Evolutionary conservation across 805 yeast species (phyloP), one percentile per base, ranked within the genome.

Genomic region (Vanderwaltozyma verrucispora): DNA sequence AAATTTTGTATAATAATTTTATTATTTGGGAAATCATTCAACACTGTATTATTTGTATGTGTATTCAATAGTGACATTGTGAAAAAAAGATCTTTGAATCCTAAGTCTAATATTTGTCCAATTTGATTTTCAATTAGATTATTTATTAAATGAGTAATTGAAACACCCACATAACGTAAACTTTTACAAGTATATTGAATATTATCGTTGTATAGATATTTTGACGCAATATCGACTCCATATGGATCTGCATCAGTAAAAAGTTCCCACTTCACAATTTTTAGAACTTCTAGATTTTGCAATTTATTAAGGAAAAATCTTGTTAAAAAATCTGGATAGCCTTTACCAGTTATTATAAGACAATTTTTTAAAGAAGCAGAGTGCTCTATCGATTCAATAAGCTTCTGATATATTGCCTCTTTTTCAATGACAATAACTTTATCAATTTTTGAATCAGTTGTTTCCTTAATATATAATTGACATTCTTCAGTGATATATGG

Each of bases 191-290:
- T 33, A 15, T 43, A 43, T 5, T 16, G 19, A 10, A 36, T 20
- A 14, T 35, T 23, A 7, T 41, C 38, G 21, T 44, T 46, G 4
- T 20, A 14, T 5, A 55, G 53, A 48, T 71, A 78, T 35, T 67
- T 69, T 20, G 62, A 49, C 30, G 71, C 67, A n/a, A 80, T 81
- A 48, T 68, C 64, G 7, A 76, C 49, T 0, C 88, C 89, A 55
- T 76, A 71, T 2, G 81, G 73, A 50, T 81, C 89, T 20, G 79
- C 68, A 54, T 81, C 89, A 19, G 75, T 72, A 42, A 70, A 60
- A 1, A 75, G 74, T 14, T 58, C 46, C 13, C 75, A 59, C 4
- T 64, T 63, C 1, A 62, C 28, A 16, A 12, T 15, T 5, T 10
- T 4, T 33, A 37, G 17, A 45, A 1, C 39, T 29, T 2, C 57